phyloP scores from a whole-genome alignment of 176 grass and related monocot genomes.

The Paspalum notatum region DNA sequence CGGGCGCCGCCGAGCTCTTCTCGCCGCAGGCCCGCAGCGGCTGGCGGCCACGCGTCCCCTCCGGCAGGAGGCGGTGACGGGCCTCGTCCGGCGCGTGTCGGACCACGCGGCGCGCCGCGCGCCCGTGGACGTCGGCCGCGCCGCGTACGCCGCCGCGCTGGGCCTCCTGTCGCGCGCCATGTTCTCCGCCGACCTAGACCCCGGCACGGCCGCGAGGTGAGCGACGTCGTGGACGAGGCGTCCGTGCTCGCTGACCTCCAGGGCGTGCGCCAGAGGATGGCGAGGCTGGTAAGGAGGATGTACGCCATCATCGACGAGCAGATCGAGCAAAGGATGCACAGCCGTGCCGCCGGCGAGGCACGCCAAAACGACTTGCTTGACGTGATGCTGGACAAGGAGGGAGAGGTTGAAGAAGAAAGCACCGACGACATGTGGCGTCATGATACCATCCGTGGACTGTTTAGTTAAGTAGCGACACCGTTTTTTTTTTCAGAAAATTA shows the following conservation, averaged over 20 bases:
- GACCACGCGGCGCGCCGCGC: neutral
- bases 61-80: conserved; percentile 11
- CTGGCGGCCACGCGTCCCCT: conserved; percentile 29
- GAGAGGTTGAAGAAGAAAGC: too few relatives aligned
- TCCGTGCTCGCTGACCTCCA: neutral
- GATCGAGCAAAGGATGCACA: conserved; percentile 27
- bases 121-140: conserved; percentile 25
- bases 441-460: too few relatives aligned
- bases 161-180: conserved; percentile 49
- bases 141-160: conserved; percentile 32
- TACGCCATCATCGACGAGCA: conserved; percentile 41
- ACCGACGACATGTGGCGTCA: too few relatives aligned
- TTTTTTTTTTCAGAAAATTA: neutral
- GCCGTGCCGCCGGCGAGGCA: neutral
- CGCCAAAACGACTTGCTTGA: conserved; percentile 40
- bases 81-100: conserved; percentile 22
- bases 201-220: conserved; percentile 8
- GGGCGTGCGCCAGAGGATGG: neutral
- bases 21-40: neutral
- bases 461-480: too few relatives aligned
- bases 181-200: conserved; percentile 52
- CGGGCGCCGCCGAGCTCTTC: conserved; percentile 46
- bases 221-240: conserved; percentile 18
- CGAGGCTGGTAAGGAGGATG: conserved; percentile 5
- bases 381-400: conserved; percentile 20